Conservation (phyloP, 2,329 filamentous ascomycete species). For the Penicillium crustosum region DNA sequence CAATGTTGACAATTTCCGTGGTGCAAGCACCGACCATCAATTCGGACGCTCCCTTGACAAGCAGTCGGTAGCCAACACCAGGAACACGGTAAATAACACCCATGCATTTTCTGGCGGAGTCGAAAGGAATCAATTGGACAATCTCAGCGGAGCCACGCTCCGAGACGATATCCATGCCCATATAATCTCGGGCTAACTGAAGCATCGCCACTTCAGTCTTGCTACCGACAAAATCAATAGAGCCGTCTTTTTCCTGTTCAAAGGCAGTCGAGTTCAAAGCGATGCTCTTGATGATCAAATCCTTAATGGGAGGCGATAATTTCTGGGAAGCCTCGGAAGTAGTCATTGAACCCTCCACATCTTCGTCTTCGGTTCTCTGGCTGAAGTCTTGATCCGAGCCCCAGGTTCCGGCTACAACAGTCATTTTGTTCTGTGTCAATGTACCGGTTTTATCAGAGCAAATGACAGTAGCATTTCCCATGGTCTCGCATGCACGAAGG, state of each 20-base stretch:
- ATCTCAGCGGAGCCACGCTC: slow-evolving; percentile 61
- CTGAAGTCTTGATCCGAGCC: slow-evolving; percentile 60
- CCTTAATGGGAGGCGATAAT: slow-evolving; percentile 34
- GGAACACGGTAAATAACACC: slow-evolving; percentile 47
- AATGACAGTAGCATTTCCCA: slow-evolving; percentile 77
- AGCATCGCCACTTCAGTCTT: slow-evolving; percentile 76
- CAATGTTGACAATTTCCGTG: slow-evolving; percentile 35
- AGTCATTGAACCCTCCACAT: slow-evolving; percentile 16
- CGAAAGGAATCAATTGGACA: slow-evolving; percentile 71
- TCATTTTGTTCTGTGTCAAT: slow-evolving; percentile 73
- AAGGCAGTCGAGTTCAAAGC: slow-evolving; percentile 67
- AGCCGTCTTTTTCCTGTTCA: slow-evolving; percentile 69
- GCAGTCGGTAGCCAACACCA: slow-evolving; percentile 43
- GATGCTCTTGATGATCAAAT: slow-evolving; percentile 44
- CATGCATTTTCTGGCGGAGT: slow-evolving; percentile 71
- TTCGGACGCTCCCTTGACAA: slow-evolving; percentile 52
- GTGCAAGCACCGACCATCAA: slow-evolving; percentile 43
- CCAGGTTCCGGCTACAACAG: slow-evolving; percentile 70
- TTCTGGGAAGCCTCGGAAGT: slow-evolving; percentile 32
- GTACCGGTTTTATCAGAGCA: slow-evolving; percentile 81
- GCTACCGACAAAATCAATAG: slow-evolving; percentile 68
- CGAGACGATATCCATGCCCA: slow-evolving; percentile 66
- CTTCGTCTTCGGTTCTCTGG: slow-evolving; percentile 34
- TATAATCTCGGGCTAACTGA: slow-evolving; percentile 65
- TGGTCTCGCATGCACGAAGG: slow-evolving; percentile 75